Percentiles rank a stretch among this genome's conserved stretches.
phyloP scores from a whole-genome alignment of 331 rosid genomes.

The Stylosanthes scabra region DNA sequence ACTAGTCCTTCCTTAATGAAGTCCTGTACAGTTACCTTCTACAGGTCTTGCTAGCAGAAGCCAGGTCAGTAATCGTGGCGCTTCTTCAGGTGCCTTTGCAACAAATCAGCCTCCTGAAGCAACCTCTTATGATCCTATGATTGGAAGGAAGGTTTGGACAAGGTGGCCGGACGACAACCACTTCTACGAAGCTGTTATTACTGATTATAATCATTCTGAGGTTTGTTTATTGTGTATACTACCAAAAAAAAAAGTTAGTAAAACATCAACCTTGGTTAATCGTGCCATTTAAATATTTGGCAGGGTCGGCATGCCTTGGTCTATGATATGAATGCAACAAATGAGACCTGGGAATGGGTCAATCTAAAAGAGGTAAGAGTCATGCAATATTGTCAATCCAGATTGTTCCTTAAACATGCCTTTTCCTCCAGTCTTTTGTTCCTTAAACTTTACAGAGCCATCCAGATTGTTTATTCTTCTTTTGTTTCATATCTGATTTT shows the following conservation, averaged over 20 bases:
- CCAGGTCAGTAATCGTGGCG: slow-evolving; percentile 57
- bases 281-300: slow-evolving; percentile 25
- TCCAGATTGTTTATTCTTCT: background rate
- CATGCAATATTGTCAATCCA: slow-evolving; percentile 19
- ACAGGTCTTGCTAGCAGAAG: slow-evolving; percentile 55
- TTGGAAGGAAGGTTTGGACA: slow-evolving; percentile 87
- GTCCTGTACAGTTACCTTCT: slow-evolving; percentile 69
- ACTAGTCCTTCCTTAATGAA: slow-evolving; percentile 48
- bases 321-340: slow-evolving; percentile 68
- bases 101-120: slow-evolving; percentile 55
- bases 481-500: background rate
- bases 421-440: background rate
- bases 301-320: slow-evolving; percentile 82
- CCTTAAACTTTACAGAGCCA: background rate
- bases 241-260: slow-evolving; percentile 10
- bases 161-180: slow-evolving; percentile 92
- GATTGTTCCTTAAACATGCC: background rate
- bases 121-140: slow-evolving; percentile 51
- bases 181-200: slow-evolving; percentile 86
- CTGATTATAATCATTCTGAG: slow-evolving; percentile 61
- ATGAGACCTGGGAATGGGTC: slow-evolving; percentile 91
- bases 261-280: slow-evolving; percentile 8
- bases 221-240: slow-evolving; percentile 41
- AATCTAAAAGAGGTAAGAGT: slow-evolving; percentile 73
- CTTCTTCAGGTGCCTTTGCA: slow-evolving; percentile 55